These are phyloP conservation scores for Escovopsis sp. DNA, from an alignment of 2,329 filamentous ascomycete species.

Conservation along the genomic window DNA sequence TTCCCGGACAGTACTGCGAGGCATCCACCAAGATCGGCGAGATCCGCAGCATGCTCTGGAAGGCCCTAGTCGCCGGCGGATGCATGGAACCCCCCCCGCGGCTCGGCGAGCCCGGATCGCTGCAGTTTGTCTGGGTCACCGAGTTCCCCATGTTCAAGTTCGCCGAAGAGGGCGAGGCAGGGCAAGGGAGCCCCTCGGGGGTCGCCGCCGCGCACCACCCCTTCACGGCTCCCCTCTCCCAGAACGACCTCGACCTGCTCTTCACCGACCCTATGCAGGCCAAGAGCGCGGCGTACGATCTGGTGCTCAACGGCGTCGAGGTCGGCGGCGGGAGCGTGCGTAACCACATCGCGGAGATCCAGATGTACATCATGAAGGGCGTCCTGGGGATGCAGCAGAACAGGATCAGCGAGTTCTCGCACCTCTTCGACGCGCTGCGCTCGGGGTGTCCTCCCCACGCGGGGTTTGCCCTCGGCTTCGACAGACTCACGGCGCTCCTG, in stretches of 20 bases:
- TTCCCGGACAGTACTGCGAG: constrained; percentile 35
- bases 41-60: constrained; percentile 55
- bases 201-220: constrained; percentile 87
- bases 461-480: constrained; percentile 84
- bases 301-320: constrained; percentile 91
- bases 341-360: constrained; percentile 73
- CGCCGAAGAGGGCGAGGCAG: constrained; percentile 45
- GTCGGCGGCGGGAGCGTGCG: constrained; percentile 84
- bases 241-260: constrained; percentile 59
- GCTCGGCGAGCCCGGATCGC: constrained; percentile 21
- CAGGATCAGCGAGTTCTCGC: constrained; percentile 66
- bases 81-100: constrained; percentile 33
- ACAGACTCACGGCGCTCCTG: constrained; percentile 70
- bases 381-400: constrained; percentile 63
- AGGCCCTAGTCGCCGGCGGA: constrained; percentile 47
- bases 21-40: constrained; percentile 61
- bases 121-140: constrained; percentile 72
- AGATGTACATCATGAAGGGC: constrained; percentile 72
- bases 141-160: constrained; percentile 90
- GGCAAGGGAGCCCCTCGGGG: constrained; percentile 68
- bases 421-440: constrained; percentile 67
- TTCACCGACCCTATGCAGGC: constrained; percentile 55
- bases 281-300: constrained; percentile 81
- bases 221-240: constrained; percentile 73
- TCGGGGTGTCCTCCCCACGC: constrained; percentile 90